A percentile compares a stretch with the other conserved stretches of the same genome.
Conservation (phyloP, 2,329 filamentous ascomycete species). For the Hymenoscyphus scutula region DNA sequence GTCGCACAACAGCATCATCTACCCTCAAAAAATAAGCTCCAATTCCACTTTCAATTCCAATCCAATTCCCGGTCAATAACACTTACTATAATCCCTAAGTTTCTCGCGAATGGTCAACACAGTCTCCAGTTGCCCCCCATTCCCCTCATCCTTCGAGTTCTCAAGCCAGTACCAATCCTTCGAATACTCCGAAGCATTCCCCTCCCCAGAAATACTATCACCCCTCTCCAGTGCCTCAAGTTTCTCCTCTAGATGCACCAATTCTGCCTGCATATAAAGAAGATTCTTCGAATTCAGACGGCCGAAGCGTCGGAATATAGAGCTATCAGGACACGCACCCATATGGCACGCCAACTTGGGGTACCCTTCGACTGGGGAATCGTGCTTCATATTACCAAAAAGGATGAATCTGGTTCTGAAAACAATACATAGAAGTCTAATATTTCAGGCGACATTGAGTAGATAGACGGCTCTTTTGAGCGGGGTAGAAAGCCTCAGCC, state of each 20-base stretch:
- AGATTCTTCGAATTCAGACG: constrained; percentile 11
- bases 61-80: not conserved
- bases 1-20: constrained; percentile 7
- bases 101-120: constrained; percentile 7
- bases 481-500: not conserved
- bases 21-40: not conserved
- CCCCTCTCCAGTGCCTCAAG: constrained; percentile 2
- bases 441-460: not conserved
- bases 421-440: too few relatives aligned
- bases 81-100: constrained; percentile 8
- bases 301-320: constrained; percentile 11
- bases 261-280: constrained; percentile 16
- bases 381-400: not conserved
- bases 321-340: not conserved
- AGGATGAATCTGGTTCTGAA: too few relatives aligned
- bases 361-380: constrained; percentile 8
- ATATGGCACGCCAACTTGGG: constrained; percentile 11
- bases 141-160: not conserved
- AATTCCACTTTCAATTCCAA: not conserved
- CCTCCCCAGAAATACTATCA: not conserved
- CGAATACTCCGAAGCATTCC: constrained; percentile 6
- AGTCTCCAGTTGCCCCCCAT: constrained; percentile 9
- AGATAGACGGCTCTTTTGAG: not conserved
- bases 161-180: constrained; percentile 18
- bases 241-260: constrained; percentile 13